Base-by-base conservation (phyloP, 2,329 filamentous ascomycete genomes). In the Orbilia oligospora region DNA sequence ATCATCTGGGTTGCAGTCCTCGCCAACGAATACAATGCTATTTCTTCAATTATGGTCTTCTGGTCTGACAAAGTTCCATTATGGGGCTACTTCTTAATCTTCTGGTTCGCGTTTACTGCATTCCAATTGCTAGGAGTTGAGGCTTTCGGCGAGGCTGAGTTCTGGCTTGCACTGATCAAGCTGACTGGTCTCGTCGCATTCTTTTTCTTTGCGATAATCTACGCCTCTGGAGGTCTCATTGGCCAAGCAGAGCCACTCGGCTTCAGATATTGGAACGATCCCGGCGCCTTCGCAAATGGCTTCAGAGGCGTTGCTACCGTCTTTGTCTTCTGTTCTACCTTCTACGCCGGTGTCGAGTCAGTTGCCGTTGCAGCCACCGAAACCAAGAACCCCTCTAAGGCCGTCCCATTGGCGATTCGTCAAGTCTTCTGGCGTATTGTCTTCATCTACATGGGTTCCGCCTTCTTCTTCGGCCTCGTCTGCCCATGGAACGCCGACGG, bases 301-400 rank as follows among this genome's bases (percentile, higher is more conserved):
- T 84, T 92, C 36, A 86, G 89, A 10, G 89, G 90, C 5, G 88
- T 91, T 22, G 89, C 89, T 0, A 87, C 87, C n/a, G 89, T 88
- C 30, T 82, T 86, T 22, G 85, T 86, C 1, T 89, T 83, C 66
- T 91, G 91, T 22, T 89, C 88, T n/a, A 91, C 92, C 83, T 88
- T 88, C 20, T 92, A 89, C 84, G 90, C 91, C 83, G 92, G 92
- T 49, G 89, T 91, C 1, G 92, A 94, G 84, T 87, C 93, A 16
- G 91, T 93, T 8, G 92, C 90, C 79, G 89, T 95, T 58, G 91
- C 91, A n/a, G 92, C 92, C 3, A 92, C 91, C 77, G 92, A 95
- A 85, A 91, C 91, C 6, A 88, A 88, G 58, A 90, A 93, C 83
- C 92, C 92, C 5, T 88, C 88, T 81, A 91, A 90, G 84, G 90